phyloP scores from a whole-genome alignment of 1,284 basidiomycete species.

The Melampsora larici-populina region DNA sequence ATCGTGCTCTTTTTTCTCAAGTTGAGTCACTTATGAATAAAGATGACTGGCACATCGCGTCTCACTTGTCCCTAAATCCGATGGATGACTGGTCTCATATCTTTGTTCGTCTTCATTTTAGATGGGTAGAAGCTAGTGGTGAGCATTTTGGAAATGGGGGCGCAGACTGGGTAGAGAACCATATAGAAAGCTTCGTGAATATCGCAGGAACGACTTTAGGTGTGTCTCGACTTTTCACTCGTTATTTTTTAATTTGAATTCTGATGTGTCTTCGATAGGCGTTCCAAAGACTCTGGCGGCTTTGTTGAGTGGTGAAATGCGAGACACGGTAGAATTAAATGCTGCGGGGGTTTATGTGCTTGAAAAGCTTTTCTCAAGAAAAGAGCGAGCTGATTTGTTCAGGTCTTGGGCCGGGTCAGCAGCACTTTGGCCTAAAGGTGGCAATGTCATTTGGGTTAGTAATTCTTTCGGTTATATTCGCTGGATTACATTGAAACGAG shows the following conservation, averaged over 20 bases:
- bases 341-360: conserved; percentile 68
- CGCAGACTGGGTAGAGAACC: conserved; percentile 82
- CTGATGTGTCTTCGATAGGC: conserved; percentile 48
- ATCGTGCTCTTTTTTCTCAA: conserved; percentile 37
- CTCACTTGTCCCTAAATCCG: background rate
- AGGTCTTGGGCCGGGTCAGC: conserved; percentile 92
- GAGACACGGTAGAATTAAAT: conserved; percentile 82
- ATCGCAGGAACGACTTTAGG: conserved; percentile 81
- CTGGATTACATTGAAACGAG: conserved; percentile 45
- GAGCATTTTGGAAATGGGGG: conserved; percentile 75
- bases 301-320: conserved; percentile 76
- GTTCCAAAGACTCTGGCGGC: conserved; percentile 89
- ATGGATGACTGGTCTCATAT: conserved; percentile 23
- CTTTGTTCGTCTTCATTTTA: conserved; percentile 62
- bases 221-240: conserved; percentile 35
- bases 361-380: conserved; percentile 62
- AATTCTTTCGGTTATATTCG: conserved; percentile 51
- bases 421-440: conserved; percentile 66
- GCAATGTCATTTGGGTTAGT: conserved; percentile 85
- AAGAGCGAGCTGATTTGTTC: conserved; percentile 85
- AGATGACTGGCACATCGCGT: background rate
- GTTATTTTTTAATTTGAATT: background rate
- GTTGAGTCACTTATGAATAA: background rate
- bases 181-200: conserved; percentile 60
- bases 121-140: conserved; percentile 88